Percentiles rank a stretch among this genome's conserved stretches.
Conservation (phyloP, 2,329 filamentous ascomycete genomes). For the Pyrenophora teres region DNA sequence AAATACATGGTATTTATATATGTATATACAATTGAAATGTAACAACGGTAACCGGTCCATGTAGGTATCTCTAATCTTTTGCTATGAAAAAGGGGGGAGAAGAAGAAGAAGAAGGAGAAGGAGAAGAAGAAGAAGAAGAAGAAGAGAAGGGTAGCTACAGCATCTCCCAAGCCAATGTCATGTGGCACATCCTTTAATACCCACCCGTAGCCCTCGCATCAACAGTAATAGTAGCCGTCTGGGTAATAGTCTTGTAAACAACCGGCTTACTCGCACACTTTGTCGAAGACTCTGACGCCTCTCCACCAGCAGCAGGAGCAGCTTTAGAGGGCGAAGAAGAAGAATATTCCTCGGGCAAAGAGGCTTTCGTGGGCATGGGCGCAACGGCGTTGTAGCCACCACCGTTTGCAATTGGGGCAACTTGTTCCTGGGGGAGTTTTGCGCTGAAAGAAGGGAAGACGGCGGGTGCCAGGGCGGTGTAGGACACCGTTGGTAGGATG, state of each 20-base stretch:
- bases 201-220: no score
- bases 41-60: no score
- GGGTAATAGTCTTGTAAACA: slow-evolving; percentile 29
- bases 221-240: slow-evolving; percentile 35
- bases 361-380: slow-evolving; percentile 3
- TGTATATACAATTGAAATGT: no score
- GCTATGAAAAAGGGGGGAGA: no score
- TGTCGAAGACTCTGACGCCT: slow-evolving; percentile 4
- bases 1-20: no score
- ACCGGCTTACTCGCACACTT: slow-evolving; percentile 16
- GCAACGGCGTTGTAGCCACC: slow-evolving; percentile 5
- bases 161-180: no score
- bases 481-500: slow-evolving; percentile 6
- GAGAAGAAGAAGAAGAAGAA: no score
- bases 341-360: slow-evolving; percentile 4
- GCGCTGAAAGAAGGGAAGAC: slow-evolving; percentile 10
- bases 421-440: slow-evolving; percentile 20
- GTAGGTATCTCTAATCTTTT: no score
- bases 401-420: neutral
- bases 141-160: no score
- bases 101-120: no score
- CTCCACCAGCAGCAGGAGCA: slow-evolving; percentile 12
- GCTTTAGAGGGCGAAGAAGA: slow-evolving; percentile 14
- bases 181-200: no score
- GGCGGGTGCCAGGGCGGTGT: slow-evolving; percentile 6